Percentiles rank a stretch among this genome's conserved stretches.
These are phyloP conservation scores for Exophiala mesophila DNA, from an alignment of 2,329 filamentous ascomycete species.

Conservation along the genomic window DNA sequence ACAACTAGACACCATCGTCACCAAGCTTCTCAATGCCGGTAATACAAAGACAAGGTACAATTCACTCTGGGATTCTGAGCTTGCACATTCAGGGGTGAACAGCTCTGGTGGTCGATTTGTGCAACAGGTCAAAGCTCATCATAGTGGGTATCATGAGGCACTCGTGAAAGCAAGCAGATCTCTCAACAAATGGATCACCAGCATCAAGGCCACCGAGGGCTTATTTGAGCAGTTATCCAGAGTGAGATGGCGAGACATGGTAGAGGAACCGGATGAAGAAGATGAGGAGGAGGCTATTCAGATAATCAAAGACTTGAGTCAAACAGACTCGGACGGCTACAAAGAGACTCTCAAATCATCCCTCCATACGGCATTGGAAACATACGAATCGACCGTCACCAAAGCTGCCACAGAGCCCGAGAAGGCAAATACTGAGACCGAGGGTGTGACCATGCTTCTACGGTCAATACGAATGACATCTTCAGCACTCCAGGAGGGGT, in stretches of 20 bases:
- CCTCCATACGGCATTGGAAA: conserved; percentile 5
- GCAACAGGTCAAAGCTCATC: conserved; percentile 15
- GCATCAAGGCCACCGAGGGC: conserved; percentile 6
- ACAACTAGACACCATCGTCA: conserved; percentile 12
- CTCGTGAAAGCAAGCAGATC: conserved; percentile 9
- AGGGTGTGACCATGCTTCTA: conserved; percentile 7
- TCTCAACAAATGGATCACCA: conserved; percentile 16
- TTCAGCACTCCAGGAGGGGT: conserved; percentile 11
- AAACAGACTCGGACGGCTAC: conserved; percentile 17
- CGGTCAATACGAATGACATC: conserved; percentile 18
- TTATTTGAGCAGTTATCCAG: conserved; percentile 13
- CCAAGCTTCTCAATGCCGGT: conserved; percentile 3
- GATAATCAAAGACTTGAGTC: conserved; percentile 13
- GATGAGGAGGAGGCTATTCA: conserved; percentile 21
- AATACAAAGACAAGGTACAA: neutral
- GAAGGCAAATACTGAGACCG: neutral
- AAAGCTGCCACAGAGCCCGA: conserved; percentile 1
- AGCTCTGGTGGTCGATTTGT: conserved; percentile 13
- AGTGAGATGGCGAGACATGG: conserved; percentile 23
- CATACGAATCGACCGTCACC: conserved; percentile 10
- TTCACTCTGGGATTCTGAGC: conserved; percentile 21
- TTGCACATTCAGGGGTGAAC: conserved; percentile 10
- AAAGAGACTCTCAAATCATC: conserved; percentile 5
- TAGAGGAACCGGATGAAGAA: conserved; percentile 28
- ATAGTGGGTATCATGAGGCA: conserved; percentile 17